These are phyloP conservation scores for Alternaria rosae DNA, from an alignment of 2,329 filamentous ascomycete species.

Conservation along the genomic window DNA sequence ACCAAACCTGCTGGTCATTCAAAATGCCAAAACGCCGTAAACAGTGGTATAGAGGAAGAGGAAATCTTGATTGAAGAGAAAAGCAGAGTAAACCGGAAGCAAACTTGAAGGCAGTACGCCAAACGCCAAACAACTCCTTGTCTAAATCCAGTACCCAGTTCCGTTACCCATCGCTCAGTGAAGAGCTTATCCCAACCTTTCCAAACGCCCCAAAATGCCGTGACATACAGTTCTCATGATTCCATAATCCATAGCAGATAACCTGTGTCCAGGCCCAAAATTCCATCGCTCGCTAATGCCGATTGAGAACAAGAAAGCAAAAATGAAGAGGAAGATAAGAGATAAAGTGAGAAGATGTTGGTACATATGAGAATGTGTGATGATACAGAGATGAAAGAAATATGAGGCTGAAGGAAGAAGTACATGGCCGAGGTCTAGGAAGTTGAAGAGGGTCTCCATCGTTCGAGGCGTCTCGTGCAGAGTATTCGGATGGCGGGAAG, in stretches of 20 bases:
- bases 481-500: slow-evolving; percentile 26
- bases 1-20: background rate
- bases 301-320: slow-evolving; percentile 1
- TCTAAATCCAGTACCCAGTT: slow-evolving; percentile 10
- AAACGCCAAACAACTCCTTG: slow-evolving; percentile 10
- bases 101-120: background rate
- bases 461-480: slow-evolving; percentile 37
- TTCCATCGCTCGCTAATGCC: slow-evolving; percentile 25
- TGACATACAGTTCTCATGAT: background rate
- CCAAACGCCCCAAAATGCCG: background rate
- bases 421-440: background rate
- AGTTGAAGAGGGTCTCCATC: slow-evolving; percentile 25
- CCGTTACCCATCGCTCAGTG: slow-evolving; percentile 17
- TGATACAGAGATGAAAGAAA: slow-evolving; percentile 6
- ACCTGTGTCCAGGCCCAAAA: slow-evolving; percentile 2
- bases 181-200: slow-evolving; percentile 20
- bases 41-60: background rate
- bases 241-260: background rate
- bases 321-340: background rate
- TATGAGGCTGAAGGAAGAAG: background rate
- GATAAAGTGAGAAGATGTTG: background rate
- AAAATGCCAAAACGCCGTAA: background rate
- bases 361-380: background rate
- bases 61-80: background rate
- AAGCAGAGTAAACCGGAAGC: background rate